These are phyloP conservation scores for Vairimorpha necatrix DNA, from an alignment of 371 early-diverging fungal species.

Conservation along the genomic window DNA sequence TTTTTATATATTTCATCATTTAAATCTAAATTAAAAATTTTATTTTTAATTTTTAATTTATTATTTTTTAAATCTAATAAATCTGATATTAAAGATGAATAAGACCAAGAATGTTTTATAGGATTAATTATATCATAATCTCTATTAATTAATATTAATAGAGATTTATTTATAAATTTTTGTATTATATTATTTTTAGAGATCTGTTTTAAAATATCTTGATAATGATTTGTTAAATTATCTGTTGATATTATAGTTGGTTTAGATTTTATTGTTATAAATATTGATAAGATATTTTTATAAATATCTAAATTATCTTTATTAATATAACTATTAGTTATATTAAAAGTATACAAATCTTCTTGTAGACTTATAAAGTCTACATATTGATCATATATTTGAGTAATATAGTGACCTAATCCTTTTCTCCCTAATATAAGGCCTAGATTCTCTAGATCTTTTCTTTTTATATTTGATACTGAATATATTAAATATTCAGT, in stretches of 20 bases:
- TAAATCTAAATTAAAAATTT: conserved; percentile 78
- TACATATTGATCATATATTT: conserved; percentile 88
- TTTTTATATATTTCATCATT: conserved; percentile 81
- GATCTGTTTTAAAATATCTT: conserved; percentile 37
- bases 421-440: conserved; percentile 64
- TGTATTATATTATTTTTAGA: conserved; percentile 11
- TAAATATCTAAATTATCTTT: conserved; percentile 72
- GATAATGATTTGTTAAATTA: conserved; percentile 8
- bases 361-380: conserved; percentile 82
- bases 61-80: conserved; percentile 82
- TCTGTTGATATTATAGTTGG: conserved; percentile 35
- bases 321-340: conserved; percentile 73
- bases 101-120: conserved; percentile 92
- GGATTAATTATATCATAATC: conserved; percentile 85
- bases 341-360: conserved; percentile 83
- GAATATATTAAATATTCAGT: conserved; percentile 89
- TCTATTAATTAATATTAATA: conserved; percentile 82
- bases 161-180: conserved; percentile 61
- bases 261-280: conserved; percentile 74
- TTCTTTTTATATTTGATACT: conserved; percentile 75
- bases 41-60: conserved; percentile 67
- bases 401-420: conserved; percentile 40
- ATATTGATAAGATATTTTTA: conserved; percentile 77
- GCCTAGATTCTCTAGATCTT: conserved; percentile 84
- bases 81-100: conserved; percentile 88